Evolutionary conservation across 306 rosid genomes (phyloP).

Genomic region (Canavalia gladiata): DNA sequence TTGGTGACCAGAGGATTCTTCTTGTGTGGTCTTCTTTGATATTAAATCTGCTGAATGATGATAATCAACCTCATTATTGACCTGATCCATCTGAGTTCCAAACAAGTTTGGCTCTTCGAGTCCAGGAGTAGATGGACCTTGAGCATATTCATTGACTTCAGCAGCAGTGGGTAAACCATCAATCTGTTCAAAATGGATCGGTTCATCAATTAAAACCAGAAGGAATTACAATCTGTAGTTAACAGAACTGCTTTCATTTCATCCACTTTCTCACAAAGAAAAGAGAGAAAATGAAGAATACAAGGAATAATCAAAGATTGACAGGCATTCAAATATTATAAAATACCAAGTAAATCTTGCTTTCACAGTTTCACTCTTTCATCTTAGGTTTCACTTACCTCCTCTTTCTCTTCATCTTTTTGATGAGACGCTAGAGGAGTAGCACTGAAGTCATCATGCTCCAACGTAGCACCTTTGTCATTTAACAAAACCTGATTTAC

Average conservation of each 20-base stretch:
- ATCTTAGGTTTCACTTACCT: constrained; percentile 54
- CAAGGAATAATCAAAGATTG: constrained; percentile 15
- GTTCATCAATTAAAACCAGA: constrained; percentile 32
- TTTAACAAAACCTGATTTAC: constrained; percentile 75
- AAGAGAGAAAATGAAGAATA: constrained; percentile 10
- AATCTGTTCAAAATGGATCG: constrained; percentile 58
- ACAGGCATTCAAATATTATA: constrained; percentile 33
- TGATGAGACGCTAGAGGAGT: constrained; percentile 57
- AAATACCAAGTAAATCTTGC: constrained; percentile 52
- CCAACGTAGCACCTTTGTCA: constrained; percentile 67
- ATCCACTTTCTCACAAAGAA: constrained; percentile 25
- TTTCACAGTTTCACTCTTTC: constrained; percentile 44
- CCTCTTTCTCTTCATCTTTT: constrained; percentile 63
- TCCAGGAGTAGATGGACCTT: constrained; percentile 79
- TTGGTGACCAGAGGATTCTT: constrained; percentile 44
- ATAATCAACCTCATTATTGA: constrained; percentile 66
- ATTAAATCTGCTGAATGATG: constrained; percentile 57
- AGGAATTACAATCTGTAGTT: constrained; percentile 26
- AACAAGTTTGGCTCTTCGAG: constrained; percentile 68
- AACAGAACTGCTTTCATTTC: constrained; percentile 33
- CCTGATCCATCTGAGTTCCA: constrained; percentile 65
- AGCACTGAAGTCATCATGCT: constrained; percentile 59
- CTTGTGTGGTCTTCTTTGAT: constrained; percentile 49
- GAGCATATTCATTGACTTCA: constrained; percentile 60
- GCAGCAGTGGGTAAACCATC: constrained; percentile 53